Percentiles rank a stretch among this genome's conserved stretches.
These are phyloP conservation scores for Microdochium bolleyi DNA, from an alignment of 2,329 filamentous ascomycete genomes.

Conservation along the genomic window DNA sequence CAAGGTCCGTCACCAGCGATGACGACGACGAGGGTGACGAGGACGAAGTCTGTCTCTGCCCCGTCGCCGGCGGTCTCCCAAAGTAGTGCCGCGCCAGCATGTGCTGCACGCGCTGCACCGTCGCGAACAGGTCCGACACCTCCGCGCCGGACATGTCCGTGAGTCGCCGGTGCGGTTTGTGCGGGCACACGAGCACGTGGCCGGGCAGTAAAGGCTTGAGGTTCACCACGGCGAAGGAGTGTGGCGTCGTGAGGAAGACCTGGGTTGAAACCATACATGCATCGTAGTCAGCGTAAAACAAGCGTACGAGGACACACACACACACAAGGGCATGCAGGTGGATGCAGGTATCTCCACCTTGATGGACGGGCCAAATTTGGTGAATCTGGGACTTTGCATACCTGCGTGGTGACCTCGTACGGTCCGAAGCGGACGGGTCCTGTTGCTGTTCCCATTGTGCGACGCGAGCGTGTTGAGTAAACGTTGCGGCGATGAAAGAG, in stretches of 20 bases:
- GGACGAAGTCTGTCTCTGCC: constrained; percentile 2
- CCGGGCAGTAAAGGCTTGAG: constrained; percentile 90
- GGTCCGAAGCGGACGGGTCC: not conserved
- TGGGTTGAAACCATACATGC: too few relatives aligned
- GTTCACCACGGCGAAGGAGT: constrained; percentile 87
- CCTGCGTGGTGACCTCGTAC: constrained; percentile 25
- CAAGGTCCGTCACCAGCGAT: constrained; percentile 31
- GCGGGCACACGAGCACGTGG: constrained; percentile 84
- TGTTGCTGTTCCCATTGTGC: not conserved
- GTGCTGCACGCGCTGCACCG: constrained; percentile 73
- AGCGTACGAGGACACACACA: too few relatives aligned
- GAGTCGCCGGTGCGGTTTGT: constrained; percentile 60
- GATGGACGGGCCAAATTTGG: too few relatives aligned
- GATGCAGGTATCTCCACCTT: too few relatives aligned
- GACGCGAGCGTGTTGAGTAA: not conserved
- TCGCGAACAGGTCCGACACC: constrained; percentile 74
- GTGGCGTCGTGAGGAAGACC: constrained; percentile 78
- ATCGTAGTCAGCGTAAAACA: too few relatives aligned
- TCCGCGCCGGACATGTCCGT: constrained; percentile 66
- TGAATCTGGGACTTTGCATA: too few relatives aligned
- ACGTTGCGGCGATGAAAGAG: not conserved
- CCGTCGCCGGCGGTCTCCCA: not conserved
- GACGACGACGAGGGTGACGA: constrained; percentile 20
- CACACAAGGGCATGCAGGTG: too few relatives aligned
- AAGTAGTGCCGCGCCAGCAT: constrained; percentile 61